These are phyloP conservation scores for Phlebiopsis flavidoalba DNA, from an alignment of 768 basidiomycete species.

Conservation along the genomic window DNA sequence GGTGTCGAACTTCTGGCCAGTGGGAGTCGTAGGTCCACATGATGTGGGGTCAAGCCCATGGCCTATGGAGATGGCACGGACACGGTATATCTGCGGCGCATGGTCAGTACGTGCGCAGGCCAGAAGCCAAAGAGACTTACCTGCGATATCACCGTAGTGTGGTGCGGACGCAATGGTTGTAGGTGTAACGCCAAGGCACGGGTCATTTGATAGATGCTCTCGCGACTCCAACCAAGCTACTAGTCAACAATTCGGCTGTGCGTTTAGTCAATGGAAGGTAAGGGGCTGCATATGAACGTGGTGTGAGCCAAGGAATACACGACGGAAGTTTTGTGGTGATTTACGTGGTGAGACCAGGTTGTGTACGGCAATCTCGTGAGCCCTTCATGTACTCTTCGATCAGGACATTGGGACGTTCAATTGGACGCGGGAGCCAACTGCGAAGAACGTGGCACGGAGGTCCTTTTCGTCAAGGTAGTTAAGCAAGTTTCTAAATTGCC, in stretches of 20 bases:
- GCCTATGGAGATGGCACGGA: conserved; percentile 84
- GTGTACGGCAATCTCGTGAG: conserved; percentile 79
- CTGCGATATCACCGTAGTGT: conserved; percentile 78
- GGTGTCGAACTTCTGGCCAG: conserved; percentile 58
- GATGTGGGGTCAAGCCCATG: conserved; percentile 88
- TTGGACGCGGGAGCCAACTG: conserved; percentile 80
- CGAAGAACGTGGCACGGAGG: conserved; percentile 84
- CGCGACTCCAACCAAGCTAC: conserved; percentile 89
- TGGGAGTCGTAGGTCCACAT: conserved; percentile 79
- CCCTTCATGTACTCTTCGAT: conserved; percentile 77
- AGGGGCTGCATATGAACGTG: conserved; percentile 41
- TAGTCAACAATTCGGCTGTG: conserved; percentile 90
- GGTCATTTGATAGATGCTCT: conserved; percentile 78
- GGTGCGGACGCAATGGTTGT: conserved; percentile 78
- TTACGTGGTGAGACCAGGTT: conserved; percentile 85
- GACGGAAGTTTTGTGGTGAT: conserved; percentile 16
- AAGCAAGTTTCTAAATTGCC: conserved; percentile 51
- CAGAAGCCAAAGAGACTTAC: conserved; percentile 24
- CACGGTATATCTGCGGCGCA: conserved; percentile 72
- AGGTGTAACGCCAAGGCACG: conserved; percentile 71
- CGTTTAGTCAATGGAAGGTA: conserved; percentile 70
- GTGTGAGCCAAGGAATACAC: conserved; percentile 22
- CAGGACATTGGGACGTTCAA: conserved; percentile 72
- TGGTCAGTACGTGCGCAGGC: neutral
- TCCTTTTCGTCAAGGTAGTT: conserved; percentile 61